Base-by-base conservation (phyloP, 2,329 filamentous ascomycete genomes). In the Colletotrichum sp. region DNA sequence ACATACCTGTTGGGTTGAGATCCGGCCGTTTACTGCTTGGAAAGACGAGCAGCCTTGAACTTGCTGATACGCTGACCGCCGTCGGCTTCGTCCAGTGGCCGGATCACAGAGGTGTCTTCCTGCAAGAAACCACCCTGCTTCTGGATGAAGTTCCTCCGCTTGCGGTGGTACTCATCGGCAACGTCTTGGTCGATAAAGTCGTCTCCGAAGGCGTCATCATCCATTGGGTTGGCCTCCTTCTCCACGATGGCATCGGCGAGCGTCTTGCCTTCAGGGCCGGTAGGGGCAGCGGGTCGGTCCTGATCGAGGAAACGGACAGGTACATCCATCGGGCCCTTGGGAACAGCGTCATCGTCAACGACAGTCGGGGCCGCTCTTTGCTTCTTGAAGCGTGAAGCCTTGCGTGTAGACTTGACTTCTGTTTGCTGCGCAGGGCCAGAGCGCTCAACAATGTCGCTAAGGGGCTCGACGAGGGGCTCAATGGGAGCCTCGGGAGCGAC, bases 101-200 rank as follows among this genome's bases (percentile, higher is more conserved):
- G 89, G 62, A 92, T 91, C 22, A 91, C 90, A 68, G 91, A 88
- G 75, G 95, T 92, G 75, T 94, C 91, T 79, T 95, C 91, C 73
- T 91, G 90, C 79, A 94, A 86, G 83, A 98, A 98, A 5, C 96
- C 96, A 67, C 96, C 96, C 79, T 97, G 92, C 79, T 93, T 91
- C 79, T 95, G 92, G 70, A 98, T 96, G 84, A 97, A 93, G 80
- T 91, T 91, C 82, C 96, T 98, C 25, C 96, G 93, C 83, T 95
- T 89, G 60, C 91, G 92, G 83, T 98, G 94, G 83, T 98, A 98
- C 81, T 97, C 94, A 48, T 92, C 91, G 9, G 94, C 93, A 16
- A 98, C 92, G 83, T 98, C 94, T 77, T 94, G 92, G 69, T 94
- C 90, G 66, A 96, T 88, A 34, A 96, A 86, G 25, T 92, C 88